Evolutionary conservation across 306 rosid species (phyloP).

Genomic region (Rosa lucieae): DNA sequence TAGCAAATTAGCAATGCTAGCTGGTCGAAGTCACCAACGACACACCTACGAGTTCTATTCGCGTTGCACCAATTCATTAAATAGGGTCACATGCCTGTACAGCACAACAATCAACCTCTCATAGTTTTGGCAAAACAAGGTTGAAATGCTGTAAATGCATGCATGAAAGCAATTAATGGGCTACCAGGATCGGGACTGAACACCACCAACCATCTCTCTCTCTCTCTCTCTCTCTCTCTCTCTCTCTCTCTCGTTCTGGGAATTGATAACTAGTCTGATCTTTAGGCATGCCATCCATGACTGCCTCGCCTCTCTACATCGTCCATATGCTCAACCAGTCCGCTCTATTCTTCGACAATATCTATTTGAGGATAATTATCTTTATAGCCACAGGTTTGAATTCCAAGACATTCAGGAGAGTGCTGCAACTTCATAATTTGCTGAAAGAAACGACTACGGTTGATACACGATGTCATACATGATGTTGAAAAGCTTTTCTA

Average conservation of each 20-base stretch:
- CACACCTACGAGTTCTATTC: background rate
- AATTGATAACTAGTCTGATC: background rate
- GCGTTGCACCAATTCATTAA: background rate
- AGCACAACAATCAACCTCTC: background rate
- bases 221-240: background rate
- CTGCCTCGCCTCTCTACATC: background rate
- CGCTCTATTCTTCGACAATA: background rate
- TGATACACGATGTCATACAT: too few relatives aligned
- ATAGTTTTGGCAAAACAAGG: background rate
- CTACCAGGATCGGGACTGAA: background rate
- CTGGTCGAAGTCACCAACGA: background rate
- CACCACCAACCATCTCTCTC: background rate
- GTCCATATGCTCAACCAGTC: conserved; percentile 4
- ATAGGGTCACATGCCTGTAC: background rate
- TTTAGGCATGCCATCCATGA: background rate
- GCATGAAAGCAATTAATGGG: background rate
- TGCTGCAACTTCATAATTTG: too few relatives aligned
- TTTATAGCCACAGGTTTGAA: too few relatives aligned
- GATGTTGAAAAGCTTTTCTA: too few relatives aligned
- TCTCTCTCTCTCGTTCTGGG: background rate
- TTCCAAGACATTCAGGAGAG: too few relatives aligned
- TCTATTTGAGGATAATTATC: background rate
- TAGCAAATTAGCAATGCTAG: too few relatives aligned
- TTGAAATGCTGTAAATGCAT: background rate
- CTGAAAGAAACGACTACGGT: too few relatives aligned